Conservation (phyloP, 805 yeast genomes). For the Myxozyma geophila region DNA sequence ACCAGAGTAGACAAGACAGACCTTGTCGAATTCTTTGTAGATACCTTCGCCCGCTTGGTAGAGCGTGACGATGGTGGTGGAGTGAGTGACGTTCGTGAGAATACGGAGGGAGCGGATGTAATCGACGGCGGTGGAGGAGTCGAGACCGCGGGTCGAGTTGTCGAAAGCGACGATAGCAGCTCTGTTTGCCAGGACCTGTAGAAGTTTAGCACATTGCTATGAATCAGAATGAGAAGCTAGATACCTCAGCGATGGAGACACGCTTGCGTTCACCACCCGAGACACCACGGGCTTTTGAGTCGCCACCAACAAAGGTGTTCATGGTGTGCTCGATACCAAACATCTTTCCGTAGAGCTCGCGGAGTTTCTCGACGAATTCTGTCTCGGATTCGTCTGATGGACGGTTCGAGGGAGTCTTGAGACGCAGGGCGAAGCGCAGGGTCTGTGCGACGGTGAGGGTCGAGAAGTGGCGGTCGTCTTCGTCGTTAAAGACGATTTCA, state of each 20-base stretch:
- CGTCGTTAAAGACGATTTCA: slow-evolving; percentile 73
- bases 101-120: slow-evolving; percentile 64
- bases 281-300: slow-evolving; percentile 64
- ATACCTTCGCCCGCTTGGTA: slow-evolving; percentile 72
- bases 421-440: slow-evolving; percentile 64
- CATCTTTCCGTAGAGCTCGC: slow-evolving; percentile 58
- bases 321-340: slow-evolving; percentile 58
- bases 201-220: background rate
- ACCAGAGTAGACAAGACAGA: slow-evolving; percentile 64
- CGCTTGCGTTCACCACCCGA: slow-evolving; percentile 77
- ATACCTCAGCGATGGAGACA: slow-evolving; percentile 67
- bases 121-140: slow-evolving; percentile 72
- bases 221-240: slow-evolving; percentile 31
- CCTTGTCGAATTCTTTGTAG: slow-evolving; percentile 63
- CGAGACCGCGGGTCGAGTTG: slow-evolving; percentile 73
- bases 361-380: slow-evolving; percentile 62
- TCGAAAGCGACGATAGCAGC: slow-evolving; percentile 66
- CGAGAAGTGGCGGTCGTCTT: slow-evolving; percentile 69
- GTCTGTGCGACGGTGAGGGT: slow-evolving; percentile 71
- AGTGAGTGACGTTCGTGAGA: slow-evolving; percentile 58
- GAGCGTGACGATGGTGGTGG: slow-evolving; percentile 66
- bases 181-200: slow-evolving; percentile 40
- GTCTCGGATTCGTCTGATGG: slow-evolving; percentile 55
- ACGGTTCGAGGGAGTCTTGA: slow-evolving; percentile 64
- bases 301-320: slow-evolving; percentile 68